Percentiles rank a stretch among this genome's conserved stretches.
These are phyloP conservation scores for Rheum nobile DNA, from an alignment of 148 eudicot species.

Conservation along the genomic window DNA sequence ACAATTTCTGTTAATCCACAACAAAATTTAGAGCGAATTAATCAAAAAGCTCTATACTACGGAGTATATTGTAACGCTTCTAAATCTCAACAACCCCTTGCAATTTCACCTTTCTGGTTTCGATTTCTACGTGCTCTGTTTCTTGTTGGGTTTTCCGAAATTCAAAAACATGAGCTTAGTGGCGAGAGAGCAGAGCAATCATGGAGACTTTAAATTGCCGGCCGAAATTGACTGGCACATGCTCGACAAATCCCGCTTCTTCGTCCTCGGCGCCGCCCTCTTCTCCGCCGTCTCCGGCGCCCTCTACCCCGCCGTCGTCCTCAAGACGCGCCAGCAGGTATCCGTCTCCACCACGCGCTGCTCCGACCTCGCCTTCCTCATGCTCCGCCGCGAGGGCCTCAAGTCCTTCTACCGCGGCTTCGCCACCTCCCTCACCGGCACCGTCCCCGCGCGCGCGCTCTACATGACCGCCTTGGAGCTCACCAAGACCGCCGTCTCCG, in stretches of 20 bases:
- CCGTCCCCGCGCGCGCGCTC: constrained; percentile 75
- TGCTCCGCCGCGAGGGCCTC: constrained; percentile 42
- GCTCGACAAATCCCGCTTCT: constrained; percentile 83
- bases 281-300: constrained; percentile 70
- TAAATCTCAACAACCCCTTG: neutral
- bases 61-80: neutral
- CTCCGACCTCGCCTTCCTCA: constrained; percentile 31
- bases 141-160: neutral
- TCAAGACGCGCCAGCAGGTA: constrained; percentile 79
- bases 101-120: neutral
- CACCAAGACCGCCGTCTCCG: constrained; percentile 53
- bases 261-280: constrained; percentile 72
- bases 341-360: constrained; percentile 24
- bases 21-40: neutral
- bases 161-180: constrained; percentile 44
- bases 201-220: constrained; percentile 46
- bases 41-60: no score
- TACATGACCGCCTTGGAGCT: constrained; percentile 81
- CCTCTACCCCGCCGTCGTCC: constrained; percentile 67
- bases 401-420: constrained; percentile 60
- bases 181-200: constrained; percentile 36
- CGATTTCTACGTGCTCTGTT: neutral
- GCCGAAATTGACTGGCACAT: constrained; percentile 76
- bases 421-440: constrained; percentile 74
- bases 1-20: neutral